Evolutionary conservation across 768 basidiomycete genomes (phyloP), one percentile per base, ranked within the genome.

Genomic region (Chalciporus piperatus): DNA sequence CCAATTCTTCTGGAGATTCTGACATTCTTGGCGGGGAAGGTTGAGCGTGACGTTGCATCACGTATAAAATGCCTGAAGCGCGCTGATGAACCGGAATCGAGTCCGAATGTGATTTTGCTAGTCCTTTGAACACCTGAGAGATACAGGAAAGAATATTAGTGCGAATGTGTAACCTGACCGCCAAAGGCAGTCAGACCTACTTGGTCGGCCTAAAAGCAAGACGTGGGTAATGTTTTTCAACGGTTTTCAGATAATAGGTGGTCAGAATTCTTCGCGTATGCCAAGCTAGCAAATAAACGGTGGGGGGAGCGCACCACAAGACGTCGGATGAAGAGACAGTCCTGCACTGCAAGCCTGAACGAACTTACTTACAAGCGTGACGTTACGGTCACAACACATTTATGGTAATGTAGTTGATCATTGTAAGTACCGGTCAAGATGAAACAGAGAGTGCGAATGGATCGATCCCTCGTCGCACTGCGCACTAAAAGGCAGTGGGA

Each of bases 361-460:
- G 68, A 69, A 69, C 68, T 62, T 69, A 69, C 68, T 69, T 71
- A 68, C 64, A 40, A 28, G 57, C 56, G 68, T 69, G 68, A 69
- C 70, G 68, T 70, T 64, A 60, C 66, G 16, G 68, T 69, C 68
- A 69, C 68, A 52, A 46, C 45, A 59, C 68, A 32, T 48, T 66
- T 64, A 60, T 54, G 52, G 63, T 66, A 64, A 64, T 52, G 64
- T 66, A 64, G 63, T 66, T 64, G 63, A 64, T 64, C 63, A 64
- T 66, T 64, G 62, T n/a, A 37, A 37, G 27, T 27, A 27, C 27
- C 7, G 6, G 27, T 2, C 27, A 27, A 6, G 27, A 27, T 9
- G 27, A n/a, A n/a, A 27, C 27, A 27, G 7, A 7, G 25, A 7
- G 25, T 25, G 25, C 25, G 25, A 25, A 25, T 4, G 27, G 2